Conservation (phyloP, 2,329 filamentous ascomycete species). For the Fusarium sp. region DNA sequence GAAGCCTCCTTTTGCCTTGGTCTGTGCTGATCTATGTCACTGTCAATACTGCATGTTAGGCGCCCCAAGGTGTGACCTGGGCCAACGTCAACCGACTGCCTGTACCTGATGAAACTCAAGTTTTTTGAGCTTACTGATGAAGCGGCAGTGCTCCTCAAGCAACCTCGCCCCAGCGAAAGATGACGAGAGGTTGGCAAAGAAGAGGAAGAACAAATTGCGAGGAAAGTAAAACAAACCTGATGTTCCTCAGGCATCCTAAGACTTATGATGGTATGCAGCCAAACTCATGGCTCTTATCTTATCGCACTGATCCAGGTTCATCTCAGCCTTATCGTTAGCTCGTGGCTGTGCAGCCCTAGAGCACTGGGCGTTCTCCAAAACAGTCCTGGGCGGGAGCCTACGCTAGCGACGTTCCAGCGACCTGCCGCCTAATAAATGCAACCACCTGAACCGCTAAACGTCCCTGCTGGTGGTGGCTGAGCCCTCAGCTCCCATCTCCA, state of each 20-base stretch:
- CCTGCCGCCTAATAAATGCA: background rate
- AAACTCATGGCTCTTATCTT: background rate
- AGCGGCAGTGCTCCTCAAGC: background rate
- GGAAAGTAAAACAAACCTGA: background rate
- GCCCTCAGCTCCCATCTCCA: conserved; percentile 17
- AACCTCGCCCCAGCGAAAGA: background rate
- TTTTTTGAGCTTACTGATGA: background rate
- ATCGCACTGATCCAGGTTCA: too few species aligned
- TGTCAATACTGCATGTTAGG: background rate
- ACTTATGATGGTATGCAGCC: background rate
- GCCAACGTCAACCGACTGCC: background rate
- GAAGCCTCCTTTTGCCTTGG: background rate
- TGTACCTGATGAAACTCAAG: background rate
- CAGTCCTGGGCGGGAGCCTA: too few species aligned
- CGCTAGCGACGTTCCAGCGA: too few species aligned
- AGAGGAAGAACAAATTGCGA: background rate
- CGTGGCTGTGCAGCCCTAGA: conserved; percentile 1
- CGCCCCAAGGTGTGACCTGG: background rate
- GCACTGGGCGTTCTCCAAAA: too few species aligned
- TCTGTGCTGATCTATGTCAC: background rate
- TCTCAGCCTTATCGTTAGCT: background rate
- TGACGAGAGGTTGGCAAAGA: background rate
- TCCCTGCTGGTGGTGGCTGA: conserved; percentile 20
- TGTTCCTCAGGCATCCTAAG: background rate
- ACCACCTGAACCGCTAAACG: conserved; percentile 1